Percentiles rank a stretch among this genome's conserved stretches.
These are phyloP conservation scores for Rhododendron ferrugineum DNA, from an alignment of 148 eudicot species.

Conservation along the genomic window DNA sequence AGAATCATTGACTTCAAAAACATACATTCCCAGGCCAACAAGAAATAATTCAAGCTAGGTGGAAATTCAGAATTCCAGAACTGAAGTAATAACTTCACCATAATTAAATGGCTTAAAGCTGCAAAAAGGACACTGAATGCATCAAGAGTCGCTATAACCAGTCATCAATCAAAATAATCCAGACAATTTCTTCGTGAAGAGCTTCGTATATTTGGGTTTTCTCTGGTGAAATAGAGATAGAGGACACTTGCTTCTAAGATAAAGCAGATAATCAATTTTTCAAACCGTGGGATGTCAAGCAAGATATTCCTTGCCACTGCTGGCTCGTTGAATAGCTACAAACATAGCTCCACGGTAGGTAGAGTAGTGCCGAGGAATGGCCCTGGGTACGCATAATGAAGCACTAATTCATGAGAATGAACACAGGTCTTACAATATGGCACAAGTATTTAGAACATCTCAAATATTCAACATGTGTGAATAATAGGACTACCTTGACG, in stretches of 20 bases:
- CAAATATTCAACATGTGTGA: not conserved
- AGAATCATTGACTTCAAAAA: not conserved
- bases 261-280: not conserved
- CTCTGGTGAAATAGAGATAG: not conserved
- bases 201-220: not conserved
- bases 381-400: not conserved
- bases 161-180: not conserved
- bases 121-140: not conserved
- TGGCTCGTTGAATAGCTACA: not conserved
- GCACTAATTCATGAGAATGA: not conserved
- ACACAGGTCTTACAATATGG: not conserved
- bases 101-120: not conserved
- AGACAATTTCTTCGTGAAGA: not conserved
- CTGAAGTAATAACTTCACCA: not conserved
- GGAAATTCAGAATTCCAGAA: not conserved
- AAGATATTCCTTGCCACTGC: not conserved
- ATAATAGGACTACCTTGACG: not conserved
- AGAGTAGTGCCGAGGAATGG: not conserved
- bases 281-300: not conserved
- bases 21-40: not conserved
- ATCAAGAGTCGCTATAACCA: not conserved
- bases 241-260: not conserved
- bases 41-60: not conserved
- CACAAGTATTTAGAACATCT: not conserved
- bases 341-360: not conserved